Base-by-base conservation (phyloP, 2,329 filamentous ascomycete species). In the Penicillium sp. region DNA sequence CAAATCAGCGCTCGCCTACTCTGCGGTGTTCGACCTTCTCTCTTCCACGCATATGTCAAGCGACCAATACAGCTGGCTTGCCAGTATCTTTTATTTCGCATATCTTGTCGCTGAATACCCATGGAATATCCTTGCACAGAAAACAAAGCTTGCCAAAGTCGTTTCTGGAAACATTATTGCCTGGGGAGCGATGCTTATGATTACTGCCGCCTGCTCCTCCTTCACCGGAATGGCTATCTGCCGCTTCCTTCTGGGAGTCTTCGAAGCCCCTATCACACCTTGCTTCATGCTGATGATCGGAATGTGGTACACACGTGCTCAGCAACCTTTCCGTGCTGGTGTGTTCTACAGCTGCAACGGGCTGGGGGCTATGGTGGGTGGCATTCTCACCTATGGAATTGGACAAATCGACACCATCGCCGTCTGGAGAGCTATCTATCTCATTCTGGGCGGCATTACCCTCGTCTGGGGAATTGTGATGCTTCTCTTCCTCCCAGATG, bases 1-100 rank as follows among this genome's bases (percentile, higher is more conserved):
- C 68, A 85, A 85, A 69, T 78, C 81, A 59, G 79, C 81, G 0
- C 70, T 84, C 5, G 76, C 77, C 0, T 84, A 84, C 64, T 77
- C 79, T 0, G 81, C 82, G 2, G 80, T 85, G 0, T 84, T 84
- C 58, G 83, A 84, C 47, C 71, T 85, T 0, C 79, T 84, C 58
- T 68, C 71, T 13, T 76, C 77, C 23, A 82, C 81, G 0, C 70
- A 76, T 19, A 82, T 83, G 62, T 59, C 57, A 16, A 70, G 66
- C 46, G 51, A 68, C 50, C 57, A 70, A 46, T 85, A 84, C 59
- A 76, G 76, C 46, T 84, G 82, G 81, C 75, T 83, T n/a, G 79
- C 80, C 1, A 80, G 76, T 23, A 79, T 84, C 5, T 84, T 84
- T 65, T 84, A 84, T 58, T 74, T 84, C n/a, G 81, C 75, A 4